A percentile compares a stretch with the other conserved stretches of the same genome.
These are phyloP conservation scores for Aspergillus heteromorphus DNA, from an alignment of 495 filamentous ascomycete species.

Conservation along the genomic window DNA sequence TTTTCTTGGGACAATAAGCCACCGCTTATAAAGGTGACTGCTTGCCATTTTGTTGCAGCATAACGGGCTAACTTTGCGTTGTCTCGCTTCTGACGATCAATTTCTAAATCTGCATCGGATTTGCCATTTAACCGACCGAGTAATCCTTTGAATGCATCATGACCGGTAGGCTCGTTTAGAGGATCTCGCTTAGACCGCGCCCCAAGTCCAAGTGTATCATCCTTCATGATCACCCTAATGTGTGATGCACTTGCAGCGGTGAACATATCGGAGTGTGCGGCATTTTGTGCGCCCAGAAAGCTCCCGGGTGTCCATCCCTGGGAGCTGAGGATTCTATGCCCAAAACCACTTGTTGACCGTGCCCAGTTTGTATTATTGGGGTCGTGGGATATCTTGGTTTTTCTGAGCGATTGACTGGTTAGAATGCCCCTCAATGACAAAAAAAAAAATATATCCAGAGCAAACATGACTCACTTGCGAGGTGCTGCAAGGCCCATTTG, in stretches of 20 bases:
- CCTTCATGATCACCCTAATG: slow-evolving; percentile 75
- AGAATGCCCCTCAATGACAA: neutral
- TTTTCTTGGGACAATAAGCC: slow-evolving; percentile 72
- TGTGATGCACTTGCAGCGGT: slow-evolving; percentile 71
- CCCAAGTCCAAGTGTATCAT: slow-evolving; percentile 84
- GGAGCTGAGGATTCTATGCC: slow-evolving; percentile 75
- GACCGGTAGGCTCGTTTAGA: slow-evolving; percentile 65
- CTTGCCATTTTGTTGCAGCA: slow-evolving; percentile 62
- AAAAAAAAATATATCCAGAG: neutral
- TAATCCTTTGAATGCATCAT: slow-evolving; percentile 76
- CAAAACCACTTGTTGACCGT: slow-evolving; percentile 72
- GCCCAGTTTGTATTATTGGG: slow-evolving; percentile 94
- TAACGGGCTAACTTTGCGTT: slow-evolving; percentile 62
- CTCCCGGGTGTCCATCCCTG: slow-evolving; percentile 89
- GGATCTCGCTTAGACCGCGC: slow-evolving; percentile 59
- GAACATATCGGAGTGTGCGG: slow-evolving; percentile 65
- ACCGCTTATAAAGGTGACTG: slow-evolving; percentile 74
- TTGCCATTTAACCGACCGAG: slow-evolving; percentile 89
- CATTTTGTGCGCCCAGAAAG: slow-evolving; percentile 68
- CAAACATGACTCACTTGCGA: slow-evolving; percentile 51
- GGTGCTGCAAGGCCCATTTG: slow-evolving; percentile 71
- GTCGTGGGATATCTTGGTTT: slow-evolving; percentile 75
- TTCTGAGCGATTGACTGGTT: slow-evolving; percentile 45
- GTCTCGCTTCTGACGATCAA: slow-evolving; percentile 56
- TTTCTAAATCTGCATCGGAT: slow-evolving; percentile 58